Percentiles rank a stretch among this genome's conserved stretches.
Conservation (phyloP, 1,284 basidiomycete species). For the Heterobasidion occidentale region DNA sequence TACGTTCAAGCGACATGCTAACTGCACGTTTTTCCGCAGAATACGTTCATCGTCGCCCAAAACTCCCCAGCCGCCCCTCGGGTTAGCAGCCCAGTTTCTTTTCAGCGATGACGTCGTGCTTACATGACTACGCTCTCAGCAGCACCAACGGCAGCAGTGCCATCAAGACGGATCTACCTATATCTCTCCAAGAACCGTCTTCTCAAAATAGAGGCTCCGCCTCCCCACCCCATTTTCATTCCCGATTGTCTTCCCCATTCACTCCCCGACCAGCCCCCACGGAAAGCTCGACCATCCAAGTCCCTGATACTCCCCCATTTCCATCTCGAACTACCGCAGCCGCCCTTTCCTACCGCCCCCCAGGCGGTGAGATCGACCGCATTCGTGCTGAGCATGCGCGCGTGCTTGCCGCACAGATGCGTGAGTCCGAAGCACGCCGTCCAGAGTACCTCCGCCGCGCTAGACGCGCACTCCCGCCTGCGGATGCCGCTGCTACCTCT, state of each 20-base stretch:
- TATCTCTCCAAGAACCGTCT: background rate
- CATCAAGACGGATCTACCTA: background rate
- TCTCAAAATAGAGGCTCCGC: background rate
- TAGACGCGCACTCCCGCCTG: conserved; percentile 29
- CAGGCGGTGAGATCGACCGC: conserved; percentile 52
- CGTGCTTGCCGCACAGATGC: conserved; percentile 36
- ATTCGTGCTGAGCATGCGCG: conserved; percentile 45
- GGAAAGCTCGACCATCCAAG: background rate
- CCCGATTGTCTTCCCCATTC: conserved; percentile 6
- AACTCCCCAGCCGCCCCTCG: background rate
- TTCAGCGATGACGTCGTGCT: background rate
- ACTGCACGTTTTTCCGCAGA: background rate
- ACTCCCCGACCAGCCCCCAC: background rate
- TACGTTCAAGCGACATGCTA: background rate
- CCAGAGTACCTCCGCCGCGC: conserved; percentile 62
- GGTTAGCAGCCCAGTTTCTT: background rate
- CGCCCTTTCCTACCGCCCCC: conserved; percentile 7
- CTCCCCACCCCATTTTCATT: background rate
- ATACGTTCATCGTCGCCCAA: background rate
- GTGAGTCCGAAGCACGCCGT: conserved; percentile 50
- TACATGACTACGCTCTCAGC: background rate
- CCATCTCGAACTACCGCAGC: background rate
- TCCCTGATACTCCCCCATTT: background rate
- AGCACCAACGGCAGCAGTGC: background rate
- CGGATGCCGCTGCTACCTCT: conserved; percentile 25